Base-by-base conservation (phyloP, 345 rosid species). In the Eucalyptus globulus region DNA sequence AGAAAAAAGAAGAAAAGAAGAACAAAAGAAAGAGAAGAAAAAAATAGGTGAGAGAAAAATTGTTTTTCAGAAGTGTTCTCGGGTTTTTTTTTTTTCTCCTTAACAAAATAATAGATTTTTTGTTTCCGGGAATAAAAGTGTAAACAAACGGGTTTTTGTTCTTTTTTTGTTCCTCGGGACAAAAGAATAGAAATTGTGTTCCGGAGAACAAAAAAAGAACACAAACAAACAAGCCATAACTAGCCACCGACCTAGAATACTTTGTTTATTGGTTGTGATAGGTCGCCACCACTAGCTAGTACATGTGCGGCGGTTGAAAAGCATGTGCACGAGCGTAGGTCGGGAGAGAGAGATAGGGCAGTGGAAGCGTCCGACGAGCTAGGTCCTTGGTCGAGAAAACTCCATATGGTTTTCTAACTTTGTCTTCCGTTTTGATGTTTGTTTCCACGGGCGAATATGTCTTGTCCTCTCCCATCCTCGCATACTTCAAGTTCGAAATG, bases 121-220 rank as follows among this genome's bases (percentile, higher is more conserved):
- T 47, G 12, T 3, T 45, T 10, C 4, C 2, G 11, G 11, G 4
- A 11, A 47, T 14, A 47, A 47, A 47, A 47, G 14, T 47, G 5
- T 47, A 47, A 47, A 47, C 14, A 47, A 47, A 47, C 4, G 14
- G 2, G 4, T 47, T 47, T 47, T 47, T 47, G 13, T 47, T 47
- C 5, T 47, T 47, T 47, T 47, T 47, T 45, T 11, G 4, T 11
- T 47, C 4, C 0, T 3, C 49, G 1, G 2, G 1, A 47, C 49
- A 47, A 47, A 11, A 47, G 4, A 47, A 11, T 1, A 47, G 13
- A 47, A 47, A 47, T 47, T 47, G 14, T 47, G 49, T 11, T 47
- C 12, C 5, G 0, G 0, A 4, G 14, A 47, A 47, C 5, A 4
- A 47, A 47, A 47, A 47, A 47, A 47, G 12, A 47, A 47, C 5